Conservation (phyloP, 192 early-diverging fungal species). For the Linnemannia schmuckeri region DNA sequence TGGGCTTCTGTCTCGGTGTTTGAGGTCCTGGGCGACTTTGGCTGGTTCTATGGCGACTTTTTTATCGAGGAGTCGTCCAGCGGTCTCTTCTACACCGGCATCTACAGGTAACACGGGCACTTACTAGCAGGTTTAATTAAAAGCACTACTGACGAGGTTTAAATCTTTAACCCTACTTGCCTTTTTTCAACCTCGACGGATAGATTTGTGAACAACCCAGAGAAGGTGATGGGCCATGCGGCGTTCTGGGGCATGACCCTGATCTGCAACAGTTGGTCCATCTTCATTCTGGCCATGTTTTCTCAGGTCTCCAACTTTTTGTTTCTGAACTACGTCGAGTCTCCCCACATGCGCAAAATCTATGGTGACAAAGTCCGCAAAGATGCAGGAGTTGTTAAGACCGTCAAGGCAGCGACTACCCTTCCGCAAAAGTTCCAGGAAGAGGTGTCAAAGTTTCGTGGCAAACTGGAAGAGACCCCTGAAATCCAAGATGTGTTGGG, state of each 20-base stretch:
- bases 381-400: slow-evolving; percentile 85
- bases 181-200: neutral
- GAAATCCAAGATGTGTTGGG: slow-evolving; percentile 64
- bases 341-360: slow-evolving; percentile 89
- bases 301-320: slow-evolving; percentile 86
- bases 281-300: slow-evolving; percentile 87
- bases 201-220: slow-evolving; percentile 92
- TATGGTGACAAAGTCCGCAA: slow-evolving; percentile 89
- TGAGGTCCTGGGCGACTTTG: slow-evolving; percentile 94
- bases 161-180: neutral
- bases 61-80: slow-evolving; percentile 86
- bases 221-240: slow-evolving; percentile 91
- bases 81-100: slow-evolving; percentile 88
- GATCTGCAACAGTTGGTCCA: slow-evolving; percentile 81
- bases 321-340: slow-evolving; percentile 90
- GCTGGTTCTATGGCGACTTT: slow-evolving; percentile 99
- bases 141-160: neutral
- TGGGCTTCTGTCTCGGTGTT: slow-evolving; percentile 94
- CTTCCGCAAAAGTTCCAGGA: slow-evolving; percentile 69
- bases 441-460: slow-evolving; percentile 61
- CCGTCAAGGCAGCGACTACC: slow-evolving; percentile 68
- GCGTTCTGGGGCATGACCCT: slow-evolving; percentile 95
- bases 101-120: slow-evolving; percentile 62
- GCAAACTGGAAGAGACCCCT: slow-evolving; percentile 55
- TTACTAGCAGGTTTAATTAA: neutral